Evolutionary conservation across 345 rosid species (phyloP).

Genomic region (Acer saccharum): DNA sequence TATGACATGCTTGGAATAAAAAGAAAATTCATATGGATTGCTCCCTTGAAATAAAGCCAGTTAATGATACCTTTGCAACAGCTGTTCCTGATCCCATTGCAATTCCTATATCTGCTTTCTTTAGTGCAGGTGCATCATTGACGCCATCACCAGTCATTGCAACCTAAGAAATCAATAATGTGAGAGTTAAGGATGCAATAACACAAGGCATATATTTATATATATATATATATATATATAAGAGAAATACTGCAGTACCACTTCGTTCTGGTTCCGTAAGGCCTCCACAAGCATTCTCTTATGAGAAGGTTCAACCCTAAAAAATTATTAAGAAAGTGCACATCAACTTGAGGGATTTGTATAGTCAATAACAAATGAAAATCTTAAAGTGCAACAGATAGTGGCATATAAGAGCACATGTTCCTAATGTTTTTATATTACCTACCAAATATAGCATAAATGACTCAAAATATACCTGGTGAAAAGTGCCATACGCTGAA

Average conservation of each 20-base stretch:
- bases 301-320: constrained; percentile 97
- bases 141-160: constrained; percentile 99
- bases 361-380: constrained; percentile 14
- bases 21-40: not conserved
- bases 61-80: constrained; percentile 82
- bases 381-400: not conserved
- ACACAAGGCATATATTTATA: not conserved
- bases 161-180: constrained; percentile 54
- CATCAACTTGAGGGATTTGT: constrained; percentile 13
- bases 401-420: constrained; percentile 9
- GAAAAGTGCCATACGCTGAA: constrained; percentile 91
- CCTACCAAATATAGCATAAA: constrained; percentile 3
- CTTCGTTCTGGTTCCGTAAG: constrained; percentile 95
- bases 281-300: constrained; percentile 99
- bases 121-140: constrained; percentile 98
- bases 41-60: not conserved
- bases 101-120: constrained; percentile 97
- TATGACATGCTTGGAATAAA: constrained; percentile 1
- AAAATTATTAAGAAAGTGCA: constrained; percentile 19
- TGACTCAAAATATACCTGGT: constrained; percentile 52
- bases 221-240: not conserved
- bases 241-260: constrained; percentile 50
- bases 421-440: not conserved
- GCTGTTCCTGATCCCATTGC: constrained; percentile 99
- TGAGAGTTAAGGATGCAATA: constrained; percentile 2